Evolutionary conservation across 2,329 filamentous ascomycete genomes (phyloP).

Genomic region (Colletotrichum neosansevieriae): DNA sequence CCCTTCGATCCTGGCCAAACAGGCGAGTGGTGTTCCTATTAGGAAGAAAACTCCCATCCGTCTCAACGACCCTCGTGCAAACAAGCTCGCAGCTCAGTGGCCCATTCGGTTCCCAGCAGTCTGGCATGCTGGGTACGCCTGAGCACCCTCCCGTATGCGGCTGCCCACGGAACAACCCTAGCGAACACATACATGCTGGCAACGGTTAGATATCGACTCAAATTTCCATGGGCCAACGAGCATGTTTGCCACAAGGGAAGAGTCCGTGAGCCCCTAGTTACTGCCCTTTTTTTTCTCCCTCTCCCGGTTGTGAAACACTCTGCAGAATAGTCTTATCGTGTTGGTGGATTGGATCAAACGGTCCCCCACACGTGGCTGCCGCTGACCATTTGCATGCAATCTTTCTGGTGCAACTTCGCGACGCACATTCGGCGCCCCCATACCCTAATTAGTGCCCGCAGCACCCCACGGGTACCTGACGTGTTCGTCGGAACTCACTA

Average conservation of each 20-base stretch:
- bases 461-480: constrained; percentile 36
- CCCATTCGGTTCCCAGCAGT: constrained; percentile 24
- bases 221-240: background rate
- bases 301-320: constrained; percentile 11
- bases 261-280: constrained; percentile 5
- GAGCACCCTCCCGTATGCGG: constrained; percentile 23
- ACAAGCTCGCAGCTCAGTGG: constrained; percentile 40
- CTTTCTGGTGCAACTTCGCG: constrained; percentile 30
- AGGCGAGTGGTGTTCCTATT: constrained; percentile 33
- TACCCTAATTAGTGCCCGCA: constrained; percentile 29
- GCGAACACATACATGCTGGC: constrained; percentile 21
- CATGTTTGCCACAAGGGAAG: background rate
- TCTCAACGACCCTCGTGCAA: constrained; percentile 33
- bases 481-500: constrained; percentile 35
- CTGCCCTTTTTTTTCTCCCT: background rate
- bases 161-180: constrained; percentile 28
- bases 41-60: constrained; percentile 10
- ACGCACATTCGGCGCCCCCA: constrained; percentile 19
- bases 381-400: constrained; percentile 11
- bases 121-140: constrained; percentile 16
- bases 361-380: constrained; percentile 27
- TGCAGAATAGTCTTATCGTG: background rate
- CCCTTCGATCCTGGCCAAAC: background rate
- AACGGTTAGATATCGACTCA: constrained; percentile 22
- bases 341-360: constrained; percentile 26